phyloP scores from a whole-genome alignment of 495 filamentous ascomycete genomes.

The Rhizodiscina lignyota region DNA sequence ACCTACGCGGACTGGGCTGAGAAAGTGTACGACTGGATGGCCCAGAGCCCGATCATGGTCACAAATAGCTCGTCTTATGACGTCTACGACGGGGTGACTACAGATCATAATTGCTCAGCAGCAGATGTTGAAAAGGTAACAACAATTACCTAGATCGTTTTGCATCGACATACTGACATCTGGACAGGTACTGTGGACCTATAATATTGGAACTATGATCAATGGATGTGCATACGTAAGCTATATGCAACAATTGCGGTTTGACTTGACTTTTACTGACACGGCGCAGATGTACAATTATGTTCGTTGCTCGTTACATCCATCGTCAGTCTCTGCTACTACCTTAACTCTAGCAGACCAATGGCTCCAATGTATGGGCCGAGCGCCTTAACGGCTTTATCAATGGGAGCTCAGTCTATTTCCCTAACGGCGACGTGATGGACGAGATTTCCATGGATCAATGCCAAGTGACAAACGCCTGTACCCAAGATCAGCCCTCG shows the following conservation, averaged over 20 bases:
- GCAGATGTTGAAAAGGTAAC: no score
- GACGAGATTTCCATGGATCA: conserved; percentile 53
- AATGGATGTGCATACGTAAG: conserved; percentile 57
- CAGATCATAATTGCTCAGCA: neutral
- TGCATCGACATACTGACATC: no score
- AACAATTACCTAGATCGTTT: no score
- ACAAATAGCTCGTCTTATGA: neutral
- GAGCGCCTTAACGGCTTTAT: conserved; percentile 36
- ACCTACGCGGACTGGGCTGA: conserved; percentile 7
- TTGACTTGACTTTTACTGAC: no score
- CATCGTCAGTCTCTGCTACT: no score
- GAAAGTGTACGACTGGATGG: conserved; percentile 4
- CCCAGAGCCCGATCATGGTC: neutral
- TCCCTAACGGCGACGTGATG: conserved; percentile 36
- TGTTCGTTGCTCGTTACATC: no score
- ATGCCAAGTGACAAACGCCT: conserved; percentile 47
- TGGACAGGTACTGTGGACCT: conserved; percentile 43
- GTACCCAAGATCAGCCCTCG: conserved; percentile 26
- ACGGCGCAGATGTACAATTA: conserved; percentile 15
- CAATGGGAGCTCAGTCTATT: conserved; percentile 39
- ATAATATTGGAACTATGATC: conserved; percentile 53
- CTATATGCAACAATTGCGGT: conserved; percentile 2
- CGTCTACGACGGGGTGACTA: conserved; percentile 5
- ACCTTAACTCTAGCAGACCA: no score
- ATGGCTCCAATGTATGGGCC: conserved; percentile 34